These are phyloP conservation scores for Pulchroboletus neoregius DNA, from an alignment of 1,284 basidiomycete species.

Conservation along the genomic window DNA sequence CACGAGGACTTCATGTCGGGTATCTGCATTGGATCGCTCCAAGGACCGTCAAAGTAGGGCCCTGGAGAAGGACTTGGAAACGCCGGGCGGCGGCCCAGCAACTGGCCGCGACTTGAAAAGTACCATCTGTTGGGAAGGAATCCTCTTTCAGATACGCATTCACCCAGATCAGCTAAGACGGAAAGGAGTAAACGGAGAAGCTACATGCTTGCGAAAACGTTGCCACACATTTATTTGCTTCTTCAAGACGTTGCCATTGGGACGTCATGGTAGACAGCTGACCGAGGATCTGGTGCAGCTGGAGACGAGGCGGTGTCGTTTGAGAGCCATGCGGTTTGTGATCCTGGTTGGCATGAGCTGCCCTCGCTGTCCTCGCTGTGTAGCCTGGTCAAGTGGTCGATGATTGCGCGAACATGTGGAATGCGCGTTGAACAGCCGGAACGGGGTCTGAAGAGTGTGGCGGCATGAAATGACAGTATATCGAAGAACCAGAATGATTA, in stretches of 20 bases:
- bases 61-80: constrained; percentile 25
- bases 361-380: constrained; percentile 30
- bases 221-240: constrained; percentile 3
- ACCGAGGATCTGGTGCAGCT: constrained; percentile 12
- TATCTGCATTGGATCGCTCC: constrained; percentile 37
- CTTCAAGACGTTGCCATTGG: constrained; percentile 2
- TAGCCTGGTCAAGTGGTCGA: constrained; percentile 26
- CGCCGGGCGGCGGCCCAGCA: constrained; percentile 21
- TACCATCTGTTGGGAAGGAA: constrained; percentile 1
- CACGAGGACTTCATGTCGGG: constrained; percentile 38
- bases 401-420: constrained; percentile 34
- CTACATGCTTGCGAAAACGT: constrained; percentile 9
- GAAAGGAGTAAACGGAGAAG: constrained; percentile 1
- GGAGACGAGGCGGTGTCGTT: constrained; percentile 20
- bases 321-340: constrained; percentile 18
- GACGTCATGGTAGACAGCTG: constrained; percentile 6
- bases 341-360: constrained; percentile 26
- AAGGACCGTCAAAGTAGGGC: constrained; percentile 27
- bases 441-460: constrained; percentile 29
- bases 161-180: constrained; percentile 3
- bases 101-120: constrained; percentile 12
- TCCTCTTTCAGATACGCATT: constrained; percentile 1
- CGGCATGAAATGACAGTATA: constrained; percentile 19
- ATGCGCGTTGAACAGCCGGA: constrained; percentile 29
- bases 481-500: constrained; percentile 11